Evolutionary conservation across 2,329 filamentous ascomycete genomes (phyloP).

Genomic region (Penicillium sp.): DNA sequence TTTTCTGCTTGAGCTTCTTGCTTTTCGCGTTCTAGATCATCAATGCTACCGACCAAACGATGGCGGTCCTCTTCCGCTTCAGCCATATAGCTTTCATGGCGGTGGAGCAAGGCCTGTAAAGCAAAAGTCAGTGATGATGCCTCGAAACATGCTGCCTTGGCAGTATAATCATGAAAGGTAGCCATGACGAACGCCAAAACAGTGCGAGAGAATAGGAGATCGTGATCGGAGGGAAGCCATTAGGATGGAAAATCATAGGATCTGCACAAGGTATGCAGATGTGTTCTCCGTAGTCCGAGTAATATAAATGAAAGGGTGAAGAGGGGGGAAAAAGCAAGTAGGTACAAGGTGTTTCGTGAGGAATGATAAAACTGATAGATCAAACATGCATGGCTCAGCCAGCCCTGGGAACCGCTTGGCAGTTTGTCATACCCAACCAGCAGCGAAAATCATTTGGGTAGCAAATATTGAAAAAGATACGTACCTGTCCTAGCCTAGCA

Average conservation of each 20-base stretch:
- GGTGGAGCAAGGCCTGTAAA: slow-evolving; percentile 80
- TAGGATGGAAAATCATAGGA: background rate
- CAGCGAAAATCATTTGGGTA: slow-evolving; percentile 6
- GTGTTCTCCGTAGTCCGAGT: background rate
- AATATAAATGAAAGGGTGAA: background rate
- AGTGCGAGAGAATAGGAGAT: slow-evolving; percentile 31
- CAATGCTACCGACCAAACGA: slow-evolving; percentile 69
- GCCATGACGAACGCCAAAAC: slow-evolving; percentile 32
- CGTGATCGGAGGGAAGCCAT: slow-evolving; percentile 24
- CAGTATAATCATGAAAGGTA: slow-evolving; percentile 23
- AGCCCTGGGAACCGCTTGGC: slow-evolving; percentile 5
- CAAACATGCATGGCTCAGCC: slow-evolving; percentile 23
- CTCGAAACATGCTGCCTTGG: slow-evolving; percentile 17
- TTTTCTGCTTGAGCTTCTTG: slow-evolving; percentile 72
- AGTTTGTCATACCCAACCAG: slow-evolving; percentile 1
- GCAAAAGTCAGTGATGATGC: slow-evolving; percentile 66
- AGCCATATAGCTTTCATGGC: slow-evolving; percentile 92
- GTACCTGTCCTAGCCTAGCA: slow-evolving; percentile 86
- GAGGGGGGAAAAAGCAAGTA: slow-evolving; percentile 5
- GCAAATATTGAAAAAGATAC: slow-evolving; percentile 40
- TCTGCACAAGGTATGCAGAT: background rate
- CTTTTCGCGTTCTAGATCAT: slow-evolving; percentile 72
- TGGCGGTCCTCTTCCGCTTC: slow-evolving; percentile 83
- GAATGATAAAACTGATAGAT: slow-evolving; percentile 24
- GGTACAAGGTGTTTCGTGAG: background rate